Percentiles rank a stretch among this genome's conserved stretches.
phyloP scores from a whole-genome alignment of 106 monocot genomes.

The Dioscorea dumetorum region DNA sequence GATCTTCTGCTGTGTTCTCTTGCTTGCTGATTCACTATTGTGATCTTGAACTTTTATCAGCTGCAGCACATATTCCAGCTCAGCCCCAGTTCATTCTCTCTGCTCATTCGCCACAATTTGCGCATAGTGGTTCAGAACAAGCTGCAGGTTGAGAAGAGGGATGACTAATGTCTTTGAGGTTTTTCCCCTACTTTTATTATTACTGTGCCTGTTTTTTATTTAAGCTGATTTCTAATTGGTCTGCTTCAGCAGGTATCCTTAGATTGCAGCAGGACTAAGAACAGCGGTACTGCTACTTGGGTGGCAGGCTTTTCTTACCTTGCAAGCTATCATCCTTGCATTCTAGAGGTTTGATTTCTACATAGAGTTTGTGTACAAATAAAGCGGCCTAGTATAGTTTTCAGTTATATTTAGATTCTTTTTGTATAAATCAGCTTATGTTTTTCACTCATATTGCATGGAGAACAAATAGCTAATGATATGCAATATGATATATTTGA shows the following conservation, averaged over 20 bases:
- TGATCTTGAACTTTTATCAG: neutral
- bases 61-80: conserved; percentile 22
- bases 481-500: no score
- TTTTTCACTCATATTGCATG: no score
- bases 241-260: conserved; percentile 28
- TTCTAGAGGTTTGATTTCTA: conserved; percentile 42
- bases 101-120: conserved; percentile 46
- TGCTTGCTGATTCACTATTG: no score
- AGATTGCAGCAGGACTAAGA: conserved; percentile 90
- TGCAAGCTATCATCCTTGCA: conserved; percentile 54
- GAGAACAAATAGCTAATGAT: no score
- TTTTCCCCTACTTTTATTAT: neutral
- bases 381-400: no score
- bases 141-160: conserved; percentile 28
- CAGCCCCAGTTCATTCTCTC: conserved; percentile 40
- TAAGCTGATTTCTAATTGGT: neutral
- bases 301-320: conserved; percentile 57
- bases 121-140: conserved; percentile 52
- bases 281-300: conserved; percentile 45
- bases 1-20: no score
- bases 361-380: no score
- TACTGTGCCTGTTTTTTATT: neutral
- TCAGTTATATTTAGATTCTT: no score
- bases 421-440: no score
- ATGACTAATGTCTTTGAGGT: conserved; percentile 27